These are phyloP conservation scores for Aspergillus nomiae DNA, from an alignment of 2,329 filamentous ascomycete genomes.

Conservation along the genomic window DNA sequence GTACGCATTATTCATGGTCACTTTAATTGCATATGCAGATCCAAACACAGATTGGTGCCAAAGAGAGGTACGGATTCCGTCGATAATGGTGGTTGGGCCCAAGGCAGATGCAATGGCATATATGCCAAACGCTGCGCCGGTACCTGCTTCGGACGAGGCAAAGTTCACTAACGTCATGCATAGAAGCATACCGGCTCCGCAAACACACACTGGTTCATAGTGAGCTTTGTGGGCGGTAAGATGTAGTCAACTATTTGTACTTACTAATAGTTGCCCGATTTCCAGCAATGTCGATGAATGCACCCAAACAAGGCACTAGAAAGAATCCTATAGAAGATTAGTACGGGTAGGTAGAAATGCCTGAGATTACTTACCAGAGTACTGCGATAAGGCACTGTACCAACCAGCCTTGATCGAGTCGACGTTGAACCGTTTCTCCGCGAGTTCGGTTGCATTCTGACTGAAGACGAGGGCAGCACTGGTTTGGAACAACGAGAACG, in stretches of 20 bases:
- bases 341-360: background rate
- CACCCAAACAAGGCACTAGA: slow-evolving; percentile 57
- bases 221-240: slow-evolving; percentile 26
- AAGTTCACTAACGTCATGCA: slow-evolving; percentile 60
- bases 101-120: slow-evolving; percentile 59
- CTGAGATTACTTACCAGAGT: slow-evolving; percentile 40
- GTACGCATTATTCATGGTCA: slow-evolving; percentile 62
- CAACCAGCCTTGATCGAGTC: slow-evolving; percentile 59
- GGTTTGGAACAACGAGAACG: slow-evolving; percentile 62
- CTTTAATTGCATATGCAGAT: slow-evolving; percentile 61
- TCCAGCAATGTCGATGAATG: slow-evolving; percentile 60
- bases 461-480: slow-evolving; percentile 57
- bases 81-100: slow-evolving; percentile 62
- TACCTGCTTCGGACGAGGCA: slow-evolving; percentile 52
- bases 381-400: slow-evolving; percentile 61
- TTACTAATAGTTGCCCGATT: slow-evolving; percentile 52
- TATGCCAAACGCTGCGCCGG: slow-evolving; percentile 61
- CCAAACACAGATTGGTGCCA: slow-evolving; percentile 64
- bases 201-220: slow-evolving; percentile 35
- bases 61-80: slow-evolving; percentile 61
- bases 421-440: slow-evolving; percentile 61
- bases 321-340: slow-evolving; percentile 50
- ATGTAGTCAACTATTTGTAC: slow-evolving; percentile 9
- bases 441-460: slow-evolving; percentile 63
- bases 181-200: slow-evolving; percentile 54